These are phyloP conservation scores for Amylostereum areolatum DNA, from an alignment of 1,284 basidiomycete genomes.

Conservation along the genomic window DNA sequence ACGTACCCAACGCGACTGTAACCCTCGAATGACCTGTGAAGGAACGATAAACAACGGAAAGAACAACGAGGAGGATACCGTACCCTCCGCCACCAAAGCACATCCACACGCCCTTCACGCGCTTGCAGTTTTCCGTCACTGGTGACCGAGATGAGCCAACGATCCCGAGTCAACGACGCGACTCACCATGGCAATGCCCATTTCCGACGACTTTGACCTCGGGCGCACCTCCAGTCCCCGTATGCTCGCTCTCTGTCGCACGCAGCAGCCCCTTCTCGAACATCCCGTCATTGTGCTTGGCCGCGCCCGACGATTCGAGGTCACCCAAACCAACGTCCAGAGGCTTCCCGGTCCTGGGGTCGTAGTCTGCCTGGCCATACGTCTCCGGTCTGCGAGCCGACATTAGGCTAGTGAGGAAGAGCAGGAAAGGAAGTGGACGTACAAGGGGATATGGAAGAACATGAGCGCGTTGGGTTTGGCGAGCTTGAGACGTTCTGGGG, in stretches of 20 bases:
- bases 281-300: constrained; percentile 74
- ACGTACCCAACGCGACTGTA: constrained; percentile 72
- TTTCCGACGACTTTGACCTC: constrained; percentile 85
- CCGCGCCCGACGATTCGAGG: constrained; percentile 55
- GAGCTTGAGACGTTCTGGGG: constrained; percentile 48
- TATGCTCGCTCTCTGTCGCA: constrained; percentile 60
- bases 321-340: constrained; percentile 66
- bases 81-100: constrained; percentile 92
- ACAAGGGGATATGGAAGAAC: constrained; percentile 95
- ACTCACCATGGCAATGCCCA: constrained; percentile 79
- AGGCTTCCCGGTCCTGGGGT: constrained; percentile 45
- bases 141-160: constrained; percentile 4
- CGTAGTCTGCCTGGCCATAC: constrained; percentile 50
- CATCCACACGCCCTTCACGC: constrained; percentile 83
- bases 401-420: constrained; percentile 3
- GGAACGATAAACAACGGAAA: constrained; percentile 8
- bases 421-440: constrained; percentile 28
- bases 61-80: constrained; percentile 16
- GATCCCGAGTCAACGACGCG: background rate
- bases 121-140: constrained; percentile 86
- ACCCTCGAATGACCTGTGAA: constrained; percentile 74
- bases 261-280: constrained; percentile 73
- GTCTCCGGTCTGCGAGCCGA: constrained; percentile 47
- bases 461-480: constrained; percentile 90
- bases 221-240: constrained; percentile 37